Percentiles rank a stretch among this genome's conserved stretches.
phyloP scores from a whole-genome alignment of 306 rosid genomes.

The Gynostemma pentaphyllum region DNA sequence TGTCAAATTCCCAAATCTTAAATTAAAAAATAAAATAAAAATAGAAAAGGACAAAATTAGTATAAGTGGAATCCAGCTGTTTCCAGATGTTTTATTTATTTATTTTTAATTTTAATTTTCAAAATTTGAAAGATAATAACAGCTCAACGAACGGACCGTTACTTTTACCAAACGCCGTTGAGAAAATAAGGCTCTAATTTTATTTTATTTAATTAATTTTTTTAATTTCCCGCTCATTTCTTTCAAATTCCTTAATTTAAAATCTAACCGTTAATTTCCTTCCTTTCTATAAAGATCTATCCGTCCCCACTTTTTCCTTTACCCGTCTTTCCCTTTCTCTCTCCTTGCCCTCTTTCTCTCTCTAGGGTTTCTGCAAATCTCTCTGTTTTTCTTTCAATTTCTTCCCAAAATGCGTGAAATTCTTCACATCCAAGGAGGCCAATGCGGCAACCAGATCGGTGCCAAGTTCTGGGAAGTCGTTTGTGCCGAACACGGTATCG shows the following conservation, averaged over 20 bases:
- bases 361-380: neutral
- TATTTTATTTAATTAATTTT: neutral
- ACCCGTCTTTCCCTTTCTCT: neutral
- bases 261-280: constrained; percentile 10
- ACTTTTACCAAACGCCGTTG: constrained; percentile 12
- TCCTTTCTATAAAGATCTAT: constrained; percentile 10
- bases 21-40: neutral
- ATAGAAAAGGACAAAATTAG: neutral
- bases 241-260: neutral
- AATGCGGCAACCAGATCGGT: constrained; percentile 50
- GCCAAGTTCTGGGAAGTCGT: constrained; percentile 36
- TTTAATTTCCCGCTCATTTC: constrained; percentile 8
- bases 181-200: neutral
- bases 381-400: neutral
- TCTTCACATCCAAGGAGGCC: constrained; percentile 44
- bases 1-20: neutral
- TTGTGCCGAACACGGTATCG: constrained; percentile 39
- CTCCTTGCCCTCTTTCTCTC: neutral
- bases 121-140: constrained; percentile 9
- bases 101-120: too few relatives aligned
- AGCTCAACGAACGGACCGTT: constrained; percentile 3
- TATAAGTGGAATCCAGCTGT: constrained; percentile 2
- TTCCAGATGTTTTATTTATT: constrained; percentile 9
- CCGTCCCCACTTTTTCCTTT: neutral
- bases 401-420: constrained; percentile 31